These are phyloP conservation scores for Hymenoscyphus scutula DNA, from an alignment of 2,329 filamentous ascomycete species.

Conservation along the genomic window DNA sequence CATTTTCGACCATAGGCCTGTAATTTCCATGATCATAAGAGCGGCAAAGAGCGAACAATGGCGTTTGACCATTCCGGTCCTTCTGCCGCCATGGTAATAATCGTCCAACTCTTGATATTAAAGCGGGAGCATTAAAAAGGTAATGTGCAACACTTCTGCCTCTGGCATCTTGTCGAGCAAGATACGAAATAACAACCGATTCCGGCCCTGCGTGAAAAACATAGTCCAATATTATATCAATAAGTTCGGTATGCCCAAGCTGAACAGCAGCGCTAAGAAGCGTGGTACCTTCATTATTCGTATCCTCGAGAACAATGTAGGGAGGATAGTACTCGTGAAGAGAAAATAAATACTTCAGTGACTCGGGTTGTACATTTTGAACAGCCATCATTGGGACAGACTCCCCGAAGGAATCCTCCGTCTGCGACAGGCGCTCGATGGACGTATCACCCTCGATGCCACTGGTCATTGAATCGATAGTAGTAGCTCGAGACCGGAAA, in stretches of 20 bases:
- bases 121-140: slow-evolving; percentile 81
- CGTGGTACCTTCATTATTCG: slow-evolving; percentile 86
- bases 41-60: slow-evolving; percentile 88
- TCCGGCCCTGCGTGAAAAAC: slow-evolving; percentile 57
- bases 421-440: slow-evolving; percentile 72
- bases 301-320: slow-evolving; percentile 72
- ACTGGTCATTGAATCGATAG: slow-evolving; percentile 70
- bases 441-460: slow-evolving; percentile 83
- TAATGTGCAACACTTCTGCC: slow-evolving; percentile 94
- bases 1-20: slow-evolving; percentile 79
- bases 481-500: slow-evolving; percentile 75
- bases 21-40: slow-evolving; percentile 94
- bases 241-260: slow-evolving; percentile 70
- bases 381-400: slow-evolving; percentile 87
- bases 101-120: slow-evolving; percentile 74
- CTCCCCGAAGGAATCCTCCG: slow-evolving; percentile 69
- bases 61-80: slow-evolving; percentile 97
- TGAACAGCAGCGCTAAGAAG: slow-evolving; percentile 89
- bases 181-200: slow-evolving; percentile 61
- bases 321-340: slow-evolving; percentile 73
- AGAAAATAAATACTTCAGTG: slow-evolving; percentile 76
- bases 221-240: slow-evolving; percentile 72
- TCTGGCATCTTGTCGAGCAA: slow-evolving; percentile 74
- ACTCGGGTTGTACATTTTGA: slow-evolving; percentile 66
- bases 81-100: slow-evolving; percentile 84